Evolutionary conservation across 2,329 filamentous ascomycete species (phyloP).

Genomic region (Claviceps fusiformis): DNA sequence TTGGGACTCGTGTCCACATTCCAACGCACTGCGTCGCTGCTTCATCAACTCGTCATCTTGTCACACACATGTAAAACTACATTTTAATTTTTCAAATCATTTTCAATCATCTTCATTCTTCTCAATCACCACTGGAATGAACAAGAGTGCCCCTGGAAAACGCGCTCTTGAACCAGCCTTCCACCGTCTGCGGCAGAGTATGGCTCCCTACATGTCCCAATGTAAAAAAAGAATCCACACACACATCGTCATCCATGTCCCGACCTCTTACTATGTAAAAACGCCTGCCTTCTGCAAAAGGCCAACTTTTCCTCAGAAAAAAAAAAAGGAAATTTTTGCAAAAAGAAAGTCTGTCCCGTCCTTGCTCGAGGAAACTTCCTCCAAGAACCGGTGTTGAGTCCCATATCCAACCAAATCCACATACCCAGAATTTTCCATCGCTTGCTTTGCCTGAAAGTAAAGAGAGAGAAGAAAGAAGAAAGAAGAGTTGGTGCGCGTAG

Average conservation of each 20-base stretch:
- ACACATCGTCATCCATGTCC: constrained; percentile 12
- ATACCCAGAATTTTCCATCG: not conserved
- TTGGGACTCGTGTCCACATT: no score
- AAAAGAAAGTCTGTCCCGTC: not conserved
- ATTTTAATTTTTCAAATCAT: no score
- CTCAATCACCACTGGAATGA: not conserved
- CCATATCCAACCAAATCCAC: not conserved
- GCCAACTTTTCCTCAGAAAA: not conserved
- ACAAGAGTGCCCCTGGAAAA: not conserved
- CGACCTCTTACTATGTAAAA: constrained; percentile 1
- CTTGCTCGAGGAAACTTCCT: constrained; percentile 1
- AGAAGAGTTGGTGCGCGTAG: not conserved
- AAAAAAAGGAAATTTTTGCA: not conserved
- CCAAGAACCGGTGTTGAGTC: constrained; percentile 5
- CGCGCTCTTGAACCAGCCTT: not conserved
- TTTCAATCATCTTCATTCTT: no score
- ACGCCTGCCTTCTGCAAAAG: constrained; percentile 2
- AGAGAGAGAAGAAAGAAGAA: not conserved
- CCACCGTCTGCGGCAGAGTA: not conserved
- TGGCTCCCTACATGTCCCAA: not conserved
- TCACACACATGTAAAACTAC: no score
- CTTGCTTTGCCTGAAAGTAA: not conserved
- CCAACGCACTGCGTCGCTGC: no score
- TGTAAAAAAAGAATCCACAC: constrained; percentile 11
- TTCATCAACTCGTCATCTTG: no score